Evolutionary conservation across 2,329 filamentous ascomycete species (phyloP).

Genomic region (Calonectria pseudoturangicola): DNA sequence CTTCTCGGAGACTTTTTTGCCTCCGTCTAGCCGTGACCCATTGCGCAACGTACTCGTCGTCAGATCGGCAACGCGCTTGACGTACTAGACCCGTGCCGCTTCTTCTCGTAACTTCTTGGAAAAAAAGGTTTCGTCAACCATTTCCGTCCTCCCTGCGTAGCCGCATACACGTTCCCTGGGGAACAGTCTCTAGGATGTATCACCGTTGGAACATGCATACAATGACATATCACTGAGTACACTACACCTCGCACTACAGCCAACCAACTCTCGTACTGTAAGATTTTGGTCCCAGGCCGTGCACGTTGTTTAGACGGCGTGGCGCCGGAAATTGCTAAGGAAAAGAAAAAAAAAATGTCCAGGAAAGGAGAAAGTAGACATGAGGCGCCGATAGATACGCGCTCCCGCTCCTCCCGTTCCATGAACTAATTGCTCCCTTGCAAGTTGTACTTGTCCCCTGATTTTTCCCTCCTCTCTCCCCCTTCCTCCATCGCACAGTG

Average conservation of each 20-base stretch:
- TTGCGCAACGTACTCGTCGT: constrained; percentile 44
- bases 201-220: constrained; percentile 18
- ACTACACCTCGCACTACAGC: not conserved
- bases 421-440: constrained; percentile 4
- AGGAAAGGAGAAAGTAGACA: not conserved
- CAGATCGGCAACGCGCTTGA: constrained; percentile 49
- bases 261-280: not conserved
- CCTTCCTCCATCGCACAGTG: not conserved
- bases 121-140: not conserved
- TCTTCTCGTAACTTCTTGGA: constrained; percentile 19
- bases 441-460: constrained; percentile 29
- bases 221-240: constrained; percentile 21
- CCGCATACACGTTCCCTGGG: not conserved
- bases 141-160: not conserved
- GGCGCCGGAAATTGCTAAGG: constrained; percentile 21
- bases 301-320: constrained; percentile 27
- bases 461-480: constrained; percentile 1
- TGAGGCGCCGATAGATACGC: constrained; percentile 17
- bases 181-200: constrained; percentile 17
- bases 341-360: constrained; percentile 19
- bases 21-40: constrained; percentile 42
- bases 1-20: constrained; percentile 43
- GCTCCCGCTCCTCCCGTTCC: constrained; percentile 31
- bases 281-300: constrained; percentile 21
- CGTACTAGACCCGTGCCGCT: constrained; percentile 27